A percentile compares a stretch with the other conserved stretches of the same genome.
These are phyloP conservation scores for Pseudogymnoascus sp. DNA, from an alignment of 2,329 filamentous ascomycete species.

Conservation along the genomic window DNA sequence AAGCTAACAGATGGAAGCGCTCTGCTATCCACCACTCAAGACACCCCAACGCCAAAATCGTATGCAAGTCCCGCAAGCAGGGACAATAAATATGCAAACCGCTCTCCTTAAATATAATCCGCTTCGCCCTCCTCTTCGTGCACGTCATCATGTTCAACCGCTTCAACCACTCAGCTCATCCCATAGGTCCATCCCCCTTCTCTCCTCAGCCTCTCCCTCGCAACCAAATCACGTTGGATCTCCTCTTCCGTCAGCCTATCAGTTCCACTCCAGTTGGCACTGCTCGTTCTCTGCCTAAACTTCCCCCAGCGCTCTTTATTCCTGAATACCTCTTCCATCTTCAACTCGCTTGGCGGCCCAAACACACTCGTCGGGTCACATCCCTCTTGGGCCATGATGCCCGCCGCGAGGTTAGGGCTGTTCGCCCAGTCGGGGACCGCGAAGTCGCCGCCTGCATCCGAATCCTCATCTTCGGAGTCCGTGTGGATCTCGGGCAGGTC, in stretches of 20 bases:
- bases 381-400: constrained; percentile 73
- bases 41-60: constrained; percentile 3
- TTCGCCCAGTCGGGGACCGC: constrained; percentile 77
- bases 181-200: constrained; percentile 78
- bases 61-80: neutral
- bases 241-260: constrained; percentile 84
- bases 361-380: constrained; percentile 82
- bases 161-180: constrained; percentile 12
- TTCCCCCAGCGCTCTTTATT: constrained; percentile 78
- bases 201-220: constrained; percentile 67
- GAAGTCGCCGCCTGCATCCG: constrained; percentile 50
- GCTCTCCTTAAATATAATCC: constrained; percentile 3
- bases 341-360: constrained; percentile 76
- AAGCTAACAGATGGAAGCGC: constrained; percentile 1
- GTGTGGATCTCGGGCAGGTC: constrained; percentile 92
- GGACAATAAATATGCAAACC: constrained; percentile 6
- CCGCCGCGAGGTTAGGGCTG: constrained; percentile 68
- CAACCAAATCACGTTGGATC: constrained; percentile 69
- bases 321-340: constrained; percentile 96
- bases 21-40: constrained; percentile 1
- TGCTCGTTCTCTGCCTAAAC: constrained; percentile 85
- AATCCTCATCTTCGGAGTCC: constrained; percentile 82
- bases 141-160: neutral
- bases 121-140: neutral
- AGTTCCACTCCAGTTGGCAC: constrained; percentile 82